These are phyloP conservation scores for Symbiodinium natans DNA, from an alignment of 73 alveolate species.

Conservation along the genomic window DNA sequence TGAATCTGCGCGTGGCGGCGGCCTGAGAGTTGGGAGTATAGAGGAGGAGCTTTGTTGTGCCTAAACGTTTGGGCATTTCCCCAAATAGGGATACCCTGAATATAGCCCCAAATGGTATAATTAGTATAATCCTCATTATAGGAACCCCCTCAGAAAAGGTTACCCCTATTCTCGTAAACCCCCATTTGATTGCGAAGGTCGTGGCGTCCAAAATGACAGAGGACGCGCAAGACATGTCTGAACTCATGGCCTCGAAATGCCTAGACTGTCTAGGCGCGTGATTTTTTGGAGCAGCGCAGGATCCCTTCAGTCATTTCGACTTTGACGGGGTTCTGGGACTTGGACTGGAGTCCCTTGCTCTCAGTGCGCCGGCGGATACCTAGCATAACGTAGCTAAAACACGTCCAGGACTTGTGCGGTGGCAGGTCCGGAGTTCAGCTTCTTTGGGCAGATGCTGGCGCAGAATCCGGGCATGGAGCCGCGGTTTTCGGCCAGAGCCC, in stretches of 20 bases:
- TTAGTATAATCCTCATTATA: no score
- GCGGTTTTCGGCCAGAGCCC: slow-evolving; percentile 16
- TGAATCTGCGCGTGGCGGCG: slow-evolving; percentile 45
- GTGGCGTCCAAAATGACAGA: slow-evolving; percentile 88
- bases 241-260: not conserved
- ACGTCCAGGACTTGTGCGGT: not conserved
- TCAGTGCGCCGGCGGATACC: slow-evolving; percentile 15
- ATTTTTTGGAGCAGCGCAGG: not conserved
- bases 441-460: slow-evolving; percentile 85
- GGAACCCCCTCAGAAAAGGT: no score
- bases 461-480: slow-evolving; percentile 81
- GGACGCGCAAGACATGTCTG: not conserved
- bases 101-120: no score
- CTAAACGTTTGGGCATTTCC: no score
- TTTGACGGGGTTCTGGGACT: slow-evolving; percentile 80
- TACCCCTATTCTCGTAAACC: no score
- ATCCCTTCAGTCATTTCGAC: slow-evolving; percentile 86
- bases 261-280: not conserved
- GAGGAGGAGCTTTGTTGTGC: not conserved
- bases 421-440: slow-evolving; percentile 91
- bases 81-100: no score
- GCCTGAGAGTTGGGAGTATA: not conserved
- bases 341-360: slow-evolving; percentile 75
- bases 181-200: no score
- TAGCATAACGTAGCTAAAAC: not conserved